A percentile compares a stretch with the other conserved stretches of the same genome.
Evolutionary conservation across 1,284 basidiomycete species (phyloP).

Genomic region (Boletus hoseneyae): DNA sequence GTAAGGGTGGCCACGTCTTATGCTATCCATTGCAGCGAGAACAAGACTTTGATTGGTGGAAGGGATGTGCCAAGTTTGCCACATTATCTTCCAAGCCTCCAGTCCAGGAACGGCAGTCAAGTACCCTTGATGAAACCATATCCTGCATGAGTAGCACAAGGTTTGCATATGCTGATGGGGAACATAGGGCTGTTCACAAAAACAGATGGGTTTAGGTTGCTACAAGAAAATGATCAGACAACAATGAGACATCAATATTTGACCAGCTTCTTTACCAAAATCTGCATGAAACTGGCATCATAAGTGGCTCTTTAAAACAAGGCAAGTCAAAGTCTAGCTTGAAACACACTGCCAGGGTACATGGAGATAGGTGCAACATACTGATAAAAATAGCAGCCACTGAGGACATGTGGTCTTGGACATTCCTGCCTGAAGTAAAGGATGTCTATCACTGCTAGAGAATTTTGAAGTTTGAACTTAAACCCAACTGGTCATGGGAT

Average conservation of each 20-base stretch:
- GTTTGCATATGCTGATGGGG: slow-evolving; percentile 1
- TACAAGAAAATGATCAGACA: neutral
- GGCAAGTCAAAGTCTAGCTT: too few species aligned
- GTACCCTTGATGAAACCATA: slow-evolving; percentile 4
- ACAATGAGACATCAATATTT: neutral
- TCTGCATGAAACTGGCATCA: neutral
- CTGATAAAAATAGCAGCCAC: slow-evolving; percentile 9
- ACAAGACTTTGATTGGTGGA: neutral
- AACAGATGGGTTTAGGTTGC: neutral
- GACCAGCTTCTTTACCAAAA: neutral
- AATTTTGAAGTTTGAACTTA: neutral
- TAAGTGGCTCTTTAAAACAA: neutral
- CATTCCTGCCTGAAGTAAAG: slow-evolving; percentile 8
- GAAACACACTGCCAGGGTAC: too few species aligned
- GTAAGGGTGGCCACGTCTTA: slow-evolving; percentile 4
- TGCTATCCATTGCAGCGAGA: neutral
- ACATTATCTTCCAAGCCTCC: neutral
- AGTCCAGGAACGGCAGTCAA: neutral
- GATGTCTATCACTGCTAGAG: slow-evolving; percentile 3
- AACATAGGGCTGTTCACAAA: slow-evolving; percentile 2
- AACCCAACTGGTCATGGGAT: neutral
- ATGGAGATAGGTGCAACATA: neutral
- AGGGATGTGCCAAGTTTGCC: neutral
- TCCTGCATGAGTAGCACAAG: slow-evolving; percentile 8
- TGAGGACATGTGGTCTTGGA: slow-evolving; percentile 4